Percentiles rank a stretch among this genome's conserved stretches.
Conservation (phyloP, 306 rosid species). For the Cicer chorassanicum region DNA sequence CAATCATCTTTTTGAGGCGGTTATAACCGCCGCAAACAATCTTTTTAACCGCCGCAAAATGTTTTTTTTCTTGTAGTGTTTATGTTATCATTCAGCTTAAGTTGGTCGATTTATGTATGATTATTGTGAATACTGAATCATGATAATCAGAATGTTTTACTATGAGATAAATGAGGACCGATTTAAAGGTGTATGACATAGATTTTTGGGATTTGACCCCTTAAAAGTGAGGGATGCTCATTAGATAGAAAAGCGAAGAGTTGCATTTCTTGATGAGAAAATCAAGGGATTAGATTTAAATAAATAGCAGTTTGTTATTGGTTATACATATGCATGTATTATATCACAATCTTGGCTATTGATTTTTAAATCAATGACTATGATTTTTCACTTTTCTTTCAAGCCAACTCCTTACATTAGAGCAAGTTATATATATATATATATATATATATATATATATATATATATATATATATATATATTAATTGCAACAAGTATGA, state of each 20-base stretch:
- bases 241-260: neutral
- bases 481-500: conserved; percentile 9
- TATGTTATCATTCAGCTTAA: conserved; percentile 28
- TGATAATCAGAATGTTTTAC: conserved; percentile 15
- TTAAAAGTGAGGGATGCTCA: neutral
- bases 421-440: neutral
- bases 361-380: neutral
- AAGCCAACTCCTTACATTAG: neutral
- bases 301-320: neutral
- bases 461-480: neutral
- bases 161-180: conserved; percentile 1
- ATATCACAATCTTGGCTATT: neutral
- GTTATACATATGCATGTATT: neutral
- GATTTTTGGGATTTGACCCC: neutral
- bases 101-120: neutral
- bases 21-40: too few relatives aligned
- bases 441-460: too few relatives aligned
- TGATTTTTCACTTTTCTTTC: neutral
- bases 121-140: conserved; percentile 1
- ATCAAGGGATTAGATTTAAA: neutral
- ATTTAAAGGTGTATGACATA: conserved; percentile 13
- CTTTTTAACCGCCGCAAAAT: too few relatives aligned
- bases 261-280: neutral
- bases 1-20: too few relatives aligned
- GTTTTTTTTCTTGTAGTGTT: too few relatives aligned